phyloP scores from a whole-genome alignment of 495 filamentous ascomycete genomes.

The Hyaloscypha bicolor region DNA sequence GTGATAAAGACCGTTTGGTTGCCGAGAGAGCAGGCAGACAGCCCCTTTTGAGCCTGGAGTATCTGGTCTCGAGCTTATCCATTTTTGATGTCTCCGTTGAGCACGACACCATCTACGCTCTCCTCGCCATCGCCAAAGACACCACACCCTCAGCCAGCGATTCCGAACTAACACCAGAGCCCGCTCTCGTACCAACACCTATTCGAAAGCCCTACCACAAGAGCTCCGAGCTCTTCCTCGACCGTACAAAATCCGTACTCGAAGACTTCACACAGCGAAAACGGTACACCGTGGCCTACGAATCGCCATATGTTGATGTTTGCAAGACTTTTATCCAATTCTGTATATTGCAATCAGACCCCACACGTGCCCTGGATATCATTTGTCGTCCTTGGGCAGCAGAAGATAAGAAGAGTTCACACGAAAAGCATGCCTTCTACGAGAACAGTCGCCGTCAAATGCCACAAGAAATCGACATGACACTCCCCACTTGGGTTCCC shows the following conservation, averaged over 20 bases:
- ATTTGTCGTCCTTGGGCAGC: background rate
- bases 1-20: background rate
- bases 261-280: background rate
- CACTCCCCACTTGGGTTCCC: background rate
- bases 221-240: background rate
- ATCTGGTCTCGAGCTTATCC: conserved; percentile 4
- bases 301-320: background rate
- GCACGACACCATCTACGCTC: conserved; percentile 11
- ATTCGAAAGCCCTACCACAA: background rate
- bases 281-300: background rate
- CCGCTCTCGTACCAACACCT: background rate
- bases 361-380: background rate
- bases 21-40: background rate
- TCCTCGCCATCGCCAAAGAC: conserved; percentile 8
- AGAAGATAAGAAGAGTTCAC: background rate
- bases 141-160: background rate
- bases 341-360: background rate
- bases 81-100: background rate
- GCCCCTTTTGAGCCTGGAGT: conserved; percentile 11
- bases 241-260: background rate
- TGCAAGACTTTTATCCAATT: conserved; percentile 5
- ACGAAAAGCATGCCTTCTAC: background rate
- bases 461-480: background rate
- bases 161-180: background rate
- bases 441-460: background rate